Evolutionary conservation across 345 rosid genomes (phyloP).

Genomic region (Hibiscus mutabilis): DNA sequence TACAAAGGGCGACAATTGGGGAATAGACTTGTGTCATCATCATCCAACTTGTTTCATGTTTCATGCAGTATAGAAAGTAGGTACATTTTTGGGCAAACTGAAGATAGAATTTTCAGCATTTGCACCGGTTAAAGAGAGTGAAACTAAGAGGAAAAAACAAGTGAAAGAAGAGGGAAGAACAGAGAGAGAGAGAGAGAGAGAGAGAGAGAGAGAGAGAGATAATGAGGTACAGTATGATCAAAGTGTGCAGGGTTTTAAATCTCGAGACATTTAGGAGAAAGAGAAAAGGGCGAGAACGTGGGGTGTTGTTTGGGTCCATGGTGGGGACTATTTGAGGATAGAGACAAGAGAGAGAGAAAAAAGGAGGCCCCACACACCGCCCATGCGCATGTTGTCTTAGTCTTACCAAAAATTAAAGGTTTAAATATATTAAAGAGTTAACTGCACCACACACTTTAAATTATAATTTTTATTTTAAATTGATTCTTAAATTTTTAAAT

Average conservation of each 20-base stretch:
- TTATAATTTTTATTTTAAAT: too few species aligned
- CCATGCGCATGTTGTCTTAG: slow-evolving; percentile 67
- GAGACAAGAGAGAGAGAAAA: not conserved
- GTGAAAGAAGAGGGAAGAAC: too few species aligned
- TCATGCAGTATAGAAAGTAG: not conserved
- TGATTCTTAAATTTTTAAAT: too few species aligned
- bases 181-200: not conserved
- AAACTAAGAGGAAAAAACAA: not conserved
- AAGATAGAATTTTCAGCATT: not conserved
- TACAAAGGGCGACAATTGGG: not conserved
- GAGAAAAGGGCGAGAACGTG: slow-evolving; percentile 13
- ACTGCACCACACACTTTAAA: too few species aligned
- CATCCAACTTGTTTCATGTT: not conserved
- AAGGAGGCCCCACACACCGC: slow-evolving; percentile 62
- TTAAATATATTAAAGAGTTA: too few species aligned
- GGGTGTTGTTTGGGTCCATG: slow-evolving; percentile 24
- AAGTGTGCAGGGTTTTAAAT: slow-evolving; percentile 5
- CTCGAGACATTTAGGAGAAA: slow-evolving; percentile 17
- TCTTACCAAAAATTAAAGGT: slow-evolving; percentile 25
- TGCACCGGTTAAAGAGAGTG: not conserved
- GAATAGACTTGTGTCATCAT: not conserved
- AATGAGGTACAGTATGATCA: slow-evolving; percentile 23
- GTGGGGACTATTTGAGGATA: slow-evolving; percentile 2
- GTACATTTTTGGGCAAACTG: not conserved
- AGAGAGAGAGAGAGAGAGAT: not conserved